phyloP scores from a whole-genome alignment of 208 protist species.

The Trichomonas tenax region DNA sequence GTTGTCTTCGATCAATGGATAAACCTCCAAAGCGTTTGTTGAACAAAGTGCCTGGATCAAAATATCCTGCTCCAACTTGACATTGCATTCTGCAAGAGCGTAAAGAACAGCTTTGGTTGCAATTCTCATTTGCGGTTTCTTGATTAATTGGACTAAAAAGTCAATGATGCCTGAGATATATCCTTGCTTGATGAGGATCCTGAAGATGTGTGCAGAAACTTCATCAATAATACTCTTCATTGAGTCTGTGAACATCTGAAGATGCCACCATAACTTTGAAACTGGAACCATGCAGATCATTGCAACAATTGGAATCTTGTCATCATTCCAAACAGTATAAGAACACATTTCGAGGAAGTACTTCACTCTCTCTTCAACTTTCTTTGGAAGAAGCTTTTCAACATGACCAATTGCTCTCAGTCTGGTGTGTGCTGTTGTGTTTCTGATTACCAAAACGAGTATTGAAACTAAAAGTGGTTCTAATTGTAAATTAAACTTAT shows the following conservation, averaged over 20 bases:
- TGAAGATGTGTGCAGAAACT: neutral
- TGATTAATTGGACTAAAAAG: neutral
- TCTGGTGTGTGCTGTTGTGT: neutral
- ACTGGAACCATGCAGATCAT: neutral
- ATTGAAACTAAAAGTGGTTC: neutral
- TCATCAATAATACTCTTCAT: neutral
- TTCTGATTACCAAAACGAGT: neutral
- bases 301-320: neutral
- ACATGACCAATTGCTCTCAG: neutral
- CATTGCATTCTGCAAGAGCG: neutral
- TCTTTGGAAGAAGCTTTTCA: neutral
- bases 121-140: neutral
- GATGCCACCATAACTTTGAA: neutral
- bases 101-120: neutral
- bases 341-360: neutral
- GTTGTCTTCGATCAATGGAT: neutral
- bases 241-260: neutral
- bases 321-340: neutral
- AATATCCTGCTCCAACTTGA: neutral
- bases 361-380: neutral
- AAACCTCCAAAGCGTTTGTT: neutral
- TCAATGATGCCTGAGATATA: neutral
- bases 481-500: neutral
- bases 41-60: neutral
- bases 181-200: neutral